Evolutionary conservation across 768 basidiomycete species (phyloP), one percentile per base, ranked within the genome.

Genomic region (Plicaturopsis crispa): DNA sequence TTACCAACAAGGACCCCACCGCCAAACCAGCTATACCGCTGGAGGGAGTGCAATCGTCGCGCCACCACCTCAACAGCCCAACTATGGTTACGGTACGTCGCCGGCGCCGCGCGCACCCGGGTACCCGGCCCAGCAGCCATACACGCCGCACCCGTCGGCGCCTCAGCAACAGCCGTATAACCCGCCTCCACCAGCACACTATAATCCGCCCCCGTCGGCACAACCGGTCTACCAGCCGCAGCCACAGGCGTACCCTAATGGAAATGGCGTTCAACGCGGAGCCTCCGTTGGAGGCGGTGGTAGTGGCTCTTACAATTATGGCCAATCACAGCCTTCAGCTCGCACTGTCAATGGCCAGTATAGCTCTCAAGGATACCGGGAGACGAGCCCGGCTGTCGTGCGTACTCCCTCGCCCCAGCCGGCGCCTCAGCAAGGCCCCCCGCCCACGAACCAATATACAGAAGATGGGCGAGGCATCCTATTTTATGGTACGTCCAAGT

Each of bases 381-480:
- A n/a, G n/a, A n/a, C n/a, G n/a, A n/a, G n/a, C n/a, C n/a, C n/a
- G n/a, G n/a, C n/a, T n/a, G n/a, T n/a, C n/a, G n/a, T n/a, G 28
- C 63, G 73, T 24, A 69, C 75, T 31, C 77, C 75, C 14, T 72
- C 73, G 21, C 75, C 76, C 1, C 68, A 66, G 35, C 64, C 63
- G n/a, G n/a, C n/a, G 6, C 62, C 57, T n/a, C 53, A 57, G 3
- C 58, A 53, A 6, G 57, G 52, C n/a, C 51, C 58, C 17, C 48
- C 73, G 8, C 77, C 79, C n/a, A 84, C 83, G 4, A 80, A 78
- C 1, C 78, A 88, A 49, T 80, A 78, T 33, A 87, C 84, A 5
- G 89, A 93, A 37, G 82, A 84, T 30, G 92, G 92, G 0, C 68
- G 73, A 26, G 76, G 77, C 1, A 84, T 97, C 22, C 52, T 92